Conservation (phyloP, 2,329 filamentous ascomycete species). For the Colletotrichum tofieldiae region DNA sequence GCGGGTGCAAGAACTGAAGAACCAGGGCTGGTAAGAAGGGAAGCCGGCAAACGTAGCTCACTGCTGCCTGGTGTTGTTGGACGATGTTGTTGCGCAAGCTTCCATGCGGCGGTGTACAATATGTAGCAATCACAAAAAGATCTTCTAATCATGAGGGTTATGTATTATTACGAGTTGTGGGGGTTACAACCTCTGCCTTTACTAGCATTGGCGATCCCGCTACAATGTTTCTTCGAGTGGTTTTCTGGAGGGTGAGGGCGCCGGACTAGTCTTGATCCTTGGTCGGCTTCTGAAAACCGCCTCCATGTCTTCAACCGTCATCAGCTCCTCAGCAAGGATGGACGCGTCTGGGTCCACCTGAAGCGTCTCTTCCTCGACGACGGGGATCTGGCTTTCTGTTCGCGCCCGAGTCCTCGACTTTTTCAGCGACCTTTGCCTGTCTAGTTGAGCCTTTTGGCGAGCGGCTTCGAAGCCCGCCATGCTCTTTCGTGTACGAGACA, state of each 20-base stretch:
- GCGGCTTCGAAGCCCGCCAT: conserved; percentile 76
- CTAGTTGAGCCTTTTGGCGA: conserved; percentile 72
- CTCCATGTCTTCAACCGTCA: conserved; percentile 82
- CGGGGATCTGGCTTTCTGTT: conserved; percentile 64
- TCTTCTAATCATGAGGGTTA: conserved; percentile 12
- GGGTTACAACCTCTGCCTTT: neutral
- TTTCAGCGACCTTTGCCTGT: conserved; percentile 67
- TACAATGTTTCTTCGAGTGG: conserved; percentile 27
- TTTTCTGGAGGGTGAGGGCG: conserved; percentile 63
- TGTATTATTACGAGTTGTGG: conserved; percentile 21
- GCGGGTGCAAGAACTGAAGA: conserved; percentile 79
- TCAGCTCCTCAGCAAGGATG: conserved; percentile 77
- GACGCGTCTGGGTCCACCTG: conserved; percentile 53
- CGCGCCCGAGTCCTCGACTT: conserved; percentile 55
- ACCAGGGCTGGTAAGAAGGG: conserved; percentile 81
- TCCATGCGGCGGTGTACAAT: conserved; percentile 29
- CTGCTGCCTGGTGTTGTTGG: neutral
- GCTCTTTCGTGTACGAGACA: conserved; percentile 71
- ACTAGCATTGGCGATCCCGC: neutral
- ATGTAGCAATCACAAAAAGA: conserved; percentile 30
- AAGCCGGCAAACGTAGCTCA: neutral
- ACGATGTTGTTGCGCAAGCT: neutral
- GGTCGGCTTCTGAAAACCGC: conserved; percentile 90
- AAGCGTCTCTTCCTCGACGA: conserved; percentile 59
- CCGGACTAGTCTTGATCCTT: conserved; percentile 83